Evolutionary conservation across 1,139 yeast genomes (phyloP), one percentile per base, ranked within the genome.

Genomic region (Debaryomycetaceae sp.): DNA sequence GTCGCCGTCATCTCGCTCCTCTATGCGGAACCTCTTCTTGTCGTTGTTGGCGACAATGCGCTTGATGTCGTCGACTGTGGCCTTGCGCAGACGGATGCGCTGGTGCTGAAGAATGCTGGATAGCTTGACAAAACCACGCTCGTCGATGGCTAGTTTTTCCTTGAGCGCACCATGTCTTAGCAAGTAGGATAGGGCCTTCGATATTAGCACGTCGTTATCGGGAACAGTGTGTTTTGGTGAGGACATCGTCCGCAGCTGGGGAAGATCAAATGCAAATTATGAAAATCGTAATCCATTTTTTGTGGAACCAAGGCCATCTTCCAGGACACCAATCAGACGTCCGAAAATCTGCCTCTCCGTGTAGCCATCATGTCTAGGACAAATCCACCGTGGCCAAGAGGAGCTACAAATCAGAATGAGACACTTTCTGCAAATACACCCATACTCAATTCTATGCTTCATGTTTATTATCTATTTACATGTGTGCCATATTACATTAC

Each of bases 111-210:
- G 68, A 4, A 93, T 53, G 9, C 75, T 80, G 0, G 58, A 52
- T 3, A 90, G 63, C 2, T 68, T 58, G 3, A 88, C 76, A 61
- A 75, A 90, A 0, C 99, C 99, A 38, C 78, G 70, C 0, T 60
- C 51, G 53, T 85, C 87, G 2, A 93, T 86, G 2, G 68, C 56
- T 6, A 93, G 62, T 1, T 78, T 76, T 53, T 88, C 95, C 47
- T 82, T 78, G n/a, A 65, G 61, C 0, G 98, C 98, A 5, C 87
- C 88, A 58, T 93, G 99, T 22, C 99, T 72, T 3, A 93, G 76
- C 2, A 95, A 68, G 53, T 84, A 83, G 6, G 96, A 78, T 35
- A 93, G 69, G 0, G 87, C 72, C 54, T 87, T 87, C 13, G 97
- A 87, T 23, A 91, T 81, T 34, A 66, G 68, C 0, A 73, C 59